Conservation (phyloP, 164 flowering plant genomes). For the Taxillus chinensis region DNA sequence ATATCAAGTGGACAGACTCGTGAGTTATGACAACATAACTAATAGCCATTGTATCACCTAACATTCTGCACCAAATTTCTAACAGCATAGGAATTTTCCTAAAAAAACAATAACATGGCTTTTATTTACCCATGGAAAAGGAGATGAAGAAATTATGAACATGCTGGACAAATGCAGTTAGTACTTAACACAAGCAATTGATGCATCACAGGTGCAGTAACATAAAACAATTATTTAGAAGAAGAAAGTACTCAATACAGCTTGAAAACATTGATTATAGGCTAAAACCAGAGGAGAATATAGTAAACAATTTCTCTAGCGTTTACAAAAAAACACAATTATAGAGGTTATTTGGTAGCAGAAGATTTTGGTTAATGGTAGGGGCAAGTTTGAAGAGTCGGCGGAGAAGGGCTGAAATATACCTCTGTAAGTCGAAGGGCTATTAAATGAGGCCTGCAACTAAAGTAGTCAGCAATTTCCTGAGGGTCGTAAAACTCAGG, state of each 20-base stretch:
- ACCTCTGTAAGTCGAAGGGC: conserved; percentile 88
- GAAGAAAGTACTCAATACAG: too few species aligned
- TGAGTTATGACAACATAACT: neutral
- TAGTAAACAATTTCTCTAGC: too few species aligned
- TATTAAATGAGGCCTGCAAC: conserved; percentile 79
- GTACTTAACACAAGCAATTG: too few species aligned
- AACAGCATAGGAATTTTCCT: neutral
- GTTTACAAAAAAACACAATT: too few species aligned
- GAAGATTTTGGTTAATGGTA: neutral
- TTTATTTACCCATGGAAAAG: neutral
- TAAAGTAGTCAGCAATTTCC: conserved; percentile 62
- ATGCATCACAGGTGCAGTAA: too few species aligned
- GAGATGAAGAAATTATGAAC: too few species aligned
- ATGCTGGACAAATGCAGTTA: too few species aligned
- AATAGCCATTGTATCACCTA: neutral
- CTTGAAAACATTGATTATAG: too few species aligned
- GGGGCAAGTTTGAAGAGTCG: neutral
- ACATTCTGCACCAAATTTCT: neutral
- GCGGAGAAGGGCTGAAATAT: neutral
- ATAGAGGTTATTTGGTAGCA: neutral
- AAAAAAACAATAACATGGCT: neutral
- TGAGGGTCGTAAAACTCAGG: conserved; percentile 82
- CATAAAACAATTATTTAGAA: too few species aligned
- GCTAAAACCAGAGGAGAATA: too few species aligned
- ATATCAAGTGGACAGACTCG: neutral